Conservation (phyloP, 495 filamentous ascomycete genomes). For the Neohortaea acidophila region DNA sequence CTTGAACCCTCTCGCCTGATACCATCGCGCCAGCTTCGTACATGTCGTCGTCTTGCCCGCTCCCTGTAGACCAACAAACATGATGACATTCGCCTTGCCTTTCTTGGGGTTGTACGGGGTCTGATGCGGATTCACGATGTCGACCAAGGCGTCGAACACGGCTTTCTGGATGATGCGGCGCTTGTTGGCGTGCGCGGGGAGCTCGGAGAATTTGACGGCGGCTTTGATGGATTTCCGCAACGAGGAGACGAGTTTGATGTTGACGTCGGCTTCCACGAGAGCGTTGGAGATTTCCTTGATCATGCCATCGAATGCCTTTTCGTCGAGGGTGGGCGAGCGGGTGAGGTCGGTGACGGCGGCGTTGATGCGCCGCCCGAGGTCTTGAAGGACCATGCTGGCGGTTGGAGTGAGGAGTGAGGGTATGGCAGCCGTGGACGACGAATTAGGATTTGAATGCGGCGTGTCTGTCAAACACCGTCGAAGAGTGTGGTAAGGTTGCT, state of each 20-base stretch:
- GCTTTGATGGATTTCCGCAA: conserved; percentile 86
- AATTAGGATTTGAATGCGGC: neutral
- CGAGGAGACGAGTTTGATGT: conserved; percentile 79
- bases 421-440: neutral
- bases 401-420: neutral
- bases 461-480: neutral
- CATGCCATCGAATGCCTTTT: conserved; percentile 98
- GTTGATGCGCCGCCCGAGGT: conserved; percentile 96
- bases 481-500: neutral
- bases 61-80: conserved; percentile 97
- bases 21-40: conserved; percentile 92
- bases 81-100: conserved; percentile 88
- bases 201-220: conserved; percentile 83
- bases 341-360: conserved; percentile 89
- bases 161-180: conserved; percentile 96
- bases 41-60: conserved; percentile 96
- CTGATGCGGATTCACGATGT: conserved; percentile 87
- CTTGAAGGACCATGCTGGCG: conserved; percentile 83
- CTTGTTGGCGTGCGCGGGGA: conserved; percentile 82
- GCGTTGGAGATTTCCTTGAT: conserved; percentile 92
- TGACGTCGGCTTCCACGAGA: conserved; percentile 89
- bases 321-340: conserved; percentile 77
- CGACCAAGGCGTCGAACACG: conserved; percentile 93
- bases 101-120: conserved; percentile 96
- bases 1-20: conserved; percentile 86